These are phyloP conservation scores for Pelargonium citronellum DNA, from an alignment of 441 rosid species.

Conservation along the genomic window DNA sequence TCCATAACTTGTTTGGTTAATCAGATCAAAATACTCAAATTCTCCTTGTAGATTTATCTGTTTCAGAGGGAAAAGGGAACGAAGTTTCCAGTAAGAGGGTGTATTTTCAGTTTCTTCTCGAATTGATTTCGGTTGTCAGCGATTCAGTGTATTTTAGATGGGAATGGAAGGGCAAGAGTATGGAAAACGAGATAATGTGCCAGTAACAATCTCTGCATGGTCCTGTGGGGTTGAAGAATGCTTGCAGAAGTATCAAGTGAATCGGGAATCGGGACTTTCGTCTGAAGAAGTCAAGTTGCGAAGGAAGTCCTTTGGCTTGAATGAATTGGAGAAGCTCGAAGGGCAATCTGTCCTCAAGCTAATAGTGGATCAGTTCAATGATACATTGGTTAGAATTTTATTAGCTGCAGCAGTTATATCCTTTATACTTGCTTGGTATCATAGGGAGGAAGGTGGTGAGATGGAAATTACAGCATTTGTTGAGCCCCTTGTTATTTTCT, in stretches of 20 bases:
- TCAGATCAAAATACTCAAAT: background rate
- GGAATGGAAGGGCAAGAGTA: background rate
- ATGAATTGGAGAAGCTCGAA: slow-evolving; percentile 38
- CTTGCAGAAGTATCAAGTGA: slow-evolving; percentile 28
- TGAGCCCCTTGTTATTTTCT: slow-evolving; percentile 42
- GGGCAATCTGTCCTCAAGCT: slow-evolving; percentile 30
- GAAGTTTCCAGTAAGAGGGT: background rate
- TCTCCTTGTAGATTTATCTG: background rate
- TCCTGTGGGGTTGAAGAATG: slow-evolving; percentile 27
- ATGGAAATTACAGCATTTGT: slow-evolving; percentile 41
- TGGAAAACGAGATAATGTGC: background rate
- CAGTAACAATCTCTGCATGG: slow-evolving; percentile 31
- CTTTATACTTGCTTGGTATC: slow-evolving; percentile 36
- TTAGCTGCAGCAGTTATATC: slow-evolving; percentile 36
- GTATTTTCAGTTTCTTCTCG: too few relatives aligned
- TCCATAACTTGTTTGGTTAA: background rate
- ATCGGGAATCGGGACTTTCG: slow-evolving; percentile 22
- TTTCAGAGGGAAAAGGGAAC: background rate
- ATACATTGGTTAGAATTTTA: slow-evolving; percentile 35
- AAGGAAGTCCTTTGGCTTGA: slow-evolving; percentile 26
- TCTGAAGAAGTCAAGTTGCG: slow-evolving; percentile 23
- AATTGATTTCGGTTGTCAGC: background rate
- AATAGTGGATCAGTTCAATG: slow-evolving; percentile 37
- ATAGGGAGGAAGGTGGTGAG: slow-evolving; percentile 33
- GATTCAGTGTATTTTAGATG: background rate